Conservation (phyloP, 1,284 basidiomycete species). For the Fomitopsis palustris region DNA sequence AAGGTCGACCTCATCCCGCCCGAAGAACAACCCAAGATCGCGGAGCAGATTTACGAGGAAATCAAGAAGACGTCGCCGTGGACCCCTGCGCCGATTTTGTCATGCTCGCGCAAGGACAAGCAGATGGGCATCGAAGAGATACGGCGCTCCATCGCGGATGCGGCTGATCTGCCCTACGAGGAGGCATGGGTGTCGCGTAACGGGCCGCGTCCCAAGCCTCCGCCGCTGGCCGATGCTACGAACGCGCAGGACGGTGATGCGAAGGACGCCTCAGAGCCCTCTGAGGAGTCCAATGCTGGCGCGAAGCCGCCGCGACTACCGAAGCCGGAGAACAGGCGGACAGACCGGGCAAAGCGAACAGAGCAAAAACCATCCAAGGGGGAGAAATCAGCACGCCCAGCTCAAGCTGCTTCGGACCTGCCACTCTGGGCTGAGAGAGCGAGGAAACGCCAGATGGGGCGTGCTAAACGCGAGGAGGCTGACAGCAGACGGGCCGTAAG, state of each 20-base stretch:
- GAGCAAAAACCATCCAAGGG: too few relatives aligned
- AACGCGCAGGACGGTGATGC: neutral
- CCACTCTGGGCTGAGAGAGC: too few relatives aligned
- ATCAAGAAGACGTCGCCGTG: neutral
- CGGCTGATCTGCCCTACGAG: neutral
- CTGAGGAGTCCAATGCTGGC: too few relatives aligned
- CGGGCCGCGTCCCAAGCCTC: neutral
- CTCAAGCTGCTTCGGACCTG: too few relatives aligned
- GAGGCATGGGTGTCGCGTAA: neutral
- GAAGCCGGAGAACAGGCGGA: neutral
- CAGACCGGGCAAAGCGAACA: neutral
- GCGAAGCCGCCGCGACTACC: too few relatives aligned
- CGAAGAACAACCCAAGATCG: neutral
- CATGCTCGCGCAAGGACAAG: neutral
- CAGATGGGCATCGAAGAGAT: neutral
- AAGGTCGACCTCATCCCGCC: neutral
- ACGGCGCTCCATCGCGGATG: neutral
- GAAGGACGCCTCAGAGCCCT: neutral
- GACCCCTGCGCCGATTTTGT: neutral
- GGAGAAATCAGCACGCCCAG: too few relatives aligned
- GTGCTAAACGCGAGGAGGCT: too few relatives aligned
- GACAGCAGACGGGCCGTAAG: too few relatives aligned
- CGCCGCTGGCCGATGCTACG: neutral
- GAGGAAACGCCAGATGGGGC: too few relatives aligned
- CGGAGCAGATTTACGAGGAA: neutral